Conservation (phyloP, 805 yeast genomes). For the Kazachstania psychrophila region DNA sequence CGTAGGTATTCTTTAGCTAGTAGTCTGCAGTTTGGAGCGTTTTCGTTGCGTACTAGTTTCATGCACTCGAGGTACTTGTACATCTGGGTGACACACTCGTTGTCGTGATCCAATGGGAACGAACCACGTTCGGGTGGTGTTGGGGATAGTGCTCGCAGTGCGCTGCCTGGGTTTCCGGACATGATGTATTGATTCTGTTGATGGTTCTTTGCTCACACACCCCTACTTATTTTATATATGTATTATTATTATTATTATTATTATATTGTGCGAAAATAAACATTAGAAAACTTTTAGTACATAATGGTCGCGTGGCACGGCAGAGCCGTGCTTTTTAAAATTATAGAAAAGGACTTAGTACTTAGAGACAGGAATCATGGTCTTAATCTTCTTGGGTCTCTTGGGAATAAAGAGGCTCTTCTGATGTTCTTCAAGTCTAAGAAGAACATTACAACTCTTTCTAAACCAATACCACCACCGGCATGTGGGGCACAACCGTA, state of each 20-base stretch:
- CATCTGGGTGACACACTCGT: conserved; percentile 75
- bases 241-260: not conserved
- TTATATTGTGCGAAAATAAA: not conserved
- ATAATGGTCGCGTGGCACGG: too few relatives aligned
- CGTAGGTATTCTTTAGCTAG: conserved; percentile 73
- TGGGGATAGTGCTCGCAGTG: conserved; percentile 50
- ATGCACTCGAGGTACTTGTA: conserved; percentile 66
- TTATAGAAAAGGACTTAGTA: too few relatives aligned
- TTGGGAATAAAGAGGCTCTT: conserved; percentile 97
- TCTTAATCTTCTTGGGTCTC: conserved; percentile 91
- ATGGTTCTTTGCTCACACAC: not conserved
- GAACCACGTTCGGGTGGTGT: conserved; percentile 96
- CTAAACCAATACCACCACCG: conserved; percentile 99
- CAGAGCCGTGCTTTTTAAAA: too few relatives aligned
- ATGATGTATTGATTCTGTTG: conserved; percentile 7
- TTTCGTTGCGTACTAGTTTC: conserved; percentile 65
- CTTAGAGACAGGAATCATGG: conserved; percentile 43
- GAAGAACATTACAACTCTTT: conserved; percentile 97
- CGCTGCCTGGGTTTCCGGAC: conserved; percentile 40
- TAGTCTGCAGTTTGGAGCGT: conserved; percentile 83
- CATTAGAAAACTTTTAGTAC: not conserved
- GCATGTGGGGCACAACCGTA: conserved; percentile 99
- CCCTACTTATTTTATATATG: not conserved
- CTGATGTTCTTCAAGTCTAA: conserved; percentile 94
- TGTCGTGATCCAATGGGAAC: conserved; percentile 84